Base-by-base conservation (phyloP, 2,329 filamentous ascomycete genomes). In the Fusarium dimerum region DNA sequence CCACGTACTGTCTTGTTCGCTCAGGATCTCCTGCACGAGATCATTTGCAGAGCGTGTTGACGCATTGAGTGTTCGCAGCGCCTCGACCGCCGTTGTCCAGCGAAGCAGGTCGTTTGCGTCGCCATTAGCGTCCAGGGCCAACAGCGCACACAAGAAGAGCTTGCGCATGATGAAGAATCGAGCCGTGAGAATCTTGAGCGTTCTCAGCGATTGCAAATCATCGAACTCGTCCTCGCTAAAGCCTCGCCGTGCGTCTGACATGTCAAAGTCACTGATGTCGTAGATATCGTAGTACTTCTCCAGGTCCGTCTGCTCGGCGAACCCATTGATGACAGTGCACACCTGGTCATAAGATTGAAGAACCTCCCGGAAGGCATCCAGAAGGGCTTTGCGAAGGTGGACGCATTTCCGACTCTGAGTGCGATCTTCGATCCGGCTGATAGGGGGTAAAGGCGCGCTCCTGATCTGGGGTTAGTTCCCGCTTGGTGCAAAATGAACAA, bases 201-300 rank as follows among this genome's bases (percentile, higher is more conserved):
- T 86, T 54, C 92, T 88, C 29, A 93, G 69, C n/a, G 88, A 89
- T 63, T 92, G 87, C 18, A 80, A 72, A 56, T 96, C 89, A 45
- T 96, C 90, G 53, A 88, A 83, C 47, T 89, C 84, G n/a, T 78
- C 73, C 43, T 88, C 83, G 5, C 81, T 79, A 51, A 87, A 86
- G 2, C 84, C 84, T 41, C 80, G 75, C 59, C 86, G 79, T n/a
- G 87, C 83, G 62, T 90, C 87, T 17, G 83, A 80, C 36, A 90
- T 83, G 68, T 92, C 89, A 51, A 86, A 82, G 51, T 87, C 81
- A 55, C 83, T 89, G 54, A 93, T 84, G 60, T 92, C 89, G 67
- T 93, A 92, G 54, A 93, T 88, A 66, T 97, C 93, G 64, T 94
- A 89, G 68, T 96, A 96, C 72, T 92, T 94, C 63, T 96, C 91